A percentile compares a stretch with the other conserved stretches of the same genome.
Evolutionary conservation across 257 asterid genomes (phyloP).

Genomic region (Euphrasia confusa): DNA sequence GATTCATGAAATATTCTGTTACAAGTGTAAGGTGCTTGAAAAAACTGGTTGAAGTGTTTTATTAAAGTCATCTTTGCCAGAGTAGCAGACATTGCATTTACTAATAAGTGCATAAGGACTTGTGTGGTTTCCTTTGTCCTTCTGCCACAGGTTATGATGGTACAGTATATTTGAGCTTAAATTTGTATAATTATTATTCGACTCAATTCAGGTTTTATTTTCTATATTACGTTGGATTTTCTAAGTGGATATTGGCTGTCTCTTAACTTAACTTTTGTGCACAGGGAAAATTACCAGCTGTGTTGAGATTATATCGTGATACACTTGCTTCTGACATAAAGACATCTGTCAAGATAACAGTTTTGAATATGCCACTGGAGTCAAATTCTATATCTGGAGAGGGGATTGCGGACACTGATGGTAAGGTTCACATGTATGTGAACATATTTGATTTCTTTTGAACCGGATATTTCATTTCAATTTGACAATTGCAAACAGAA

Average conservation of each 20-base stretch:
- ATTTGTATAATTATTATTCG: neutral
- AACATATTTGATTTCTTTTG: constrained; percentile 21
- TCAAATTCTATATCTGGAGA: constrained; percentile 73
- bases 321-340: constrained; percentile 85
- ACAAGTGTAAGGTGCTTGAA: too few relatives aligned
- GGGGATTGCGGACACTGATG: constrained; percentile 69
- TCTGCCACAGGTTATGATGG: constrained; percentile 1
- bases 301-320: constrained; percentile 87
- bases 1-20: too few relatives aligned
- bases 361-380: constrained; percentile 74
- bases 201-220: neutral
- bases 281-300: constrained; percentile 94
- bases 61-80: constrained; percentile 3
- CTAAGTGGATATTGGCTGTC: constrained; percentile 22
- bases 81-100: constrained; percentile 6
- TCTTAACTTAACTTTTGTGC: constrained; percentile 25
- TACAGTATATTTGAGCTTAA: constrained; percentile 5
- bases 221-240: constrained; percentile 6
- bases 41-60: constrained; percentile 10
- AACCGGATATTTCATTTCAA: neutral
- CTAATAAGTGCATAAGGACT: constrained; percentile 12
- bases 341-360: constrained; percentile 74
- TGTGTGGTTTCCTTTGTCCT: constrained; percentile 14
- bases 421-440: constrained; percentile 44
- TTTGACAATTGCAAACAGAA: constrained; percentile 13